Base-by-base conservation (phyloP, 2,329 filamentous ascomycete genomes). In the Botryosphaeria dothidea region DNA sequence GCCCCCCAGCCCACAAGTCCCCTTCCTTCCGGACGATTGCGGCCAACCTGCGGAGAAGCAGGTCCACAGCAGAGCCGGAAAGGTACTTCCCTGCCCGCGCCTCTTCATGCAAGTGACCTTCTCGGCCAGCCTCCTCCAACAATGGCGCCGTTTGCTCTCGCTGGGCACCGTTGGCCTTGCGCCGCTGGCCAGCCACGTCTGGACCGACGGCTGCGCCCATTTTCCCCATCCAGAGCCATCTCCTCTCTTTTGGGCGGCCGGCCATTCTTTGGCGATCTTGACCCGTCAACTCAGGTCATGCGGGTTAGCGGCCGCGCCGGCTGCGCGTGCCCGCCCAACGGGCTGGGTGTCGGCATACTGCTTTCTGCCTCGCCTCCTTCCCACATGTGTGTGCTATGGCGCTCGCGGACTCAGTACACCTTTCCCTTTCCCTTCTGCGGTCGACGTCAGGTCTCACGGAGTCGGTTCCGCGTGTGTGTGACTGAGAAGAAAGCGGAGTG, bases 21-120 rank as follows among this genome's bases (percentile, higher is more conserved):
- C 54, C 54, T 41, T 48, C 34, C 56, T 41, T 60, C 51, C 51
- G 51, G 34, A 17, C 34, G 31, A 56, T 56, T 56, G 51, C 49
- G 49, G 51, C 51, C 51, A 23, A 25, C 31, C 19, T 56, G 19
- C 19, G n/a, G n/a, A n/a, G n/a, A n/a, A n/a, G n/a, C n/a, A n/a
- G n/a, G n/a, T n/a, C n/a, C n/a, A n/a, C n/a, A n/a, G n/a, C n/a
- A n/a, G n/a, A n/a, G n/a, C n/a, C n/a, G n/a, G n/a, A n/a, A n/a
- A n/a, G n/a, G n/a, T n/a, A 29, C 21, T 58, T 58, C 38, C 36
- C 34, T 58, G 54, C 54, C 54, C 54, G 36, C 51, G 51, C 54
- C 38, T 25, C 6, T 41, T 58, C 17, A 58, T 58, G 54, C 54
- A 58, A 58, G 54, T 58, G 38, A 45, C 54, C 54, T 43, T 5